Evolutionary conservation across 163 green algal species (phyloP).

Genomic region (Chlamydomonas reinhardtii): DNA sequence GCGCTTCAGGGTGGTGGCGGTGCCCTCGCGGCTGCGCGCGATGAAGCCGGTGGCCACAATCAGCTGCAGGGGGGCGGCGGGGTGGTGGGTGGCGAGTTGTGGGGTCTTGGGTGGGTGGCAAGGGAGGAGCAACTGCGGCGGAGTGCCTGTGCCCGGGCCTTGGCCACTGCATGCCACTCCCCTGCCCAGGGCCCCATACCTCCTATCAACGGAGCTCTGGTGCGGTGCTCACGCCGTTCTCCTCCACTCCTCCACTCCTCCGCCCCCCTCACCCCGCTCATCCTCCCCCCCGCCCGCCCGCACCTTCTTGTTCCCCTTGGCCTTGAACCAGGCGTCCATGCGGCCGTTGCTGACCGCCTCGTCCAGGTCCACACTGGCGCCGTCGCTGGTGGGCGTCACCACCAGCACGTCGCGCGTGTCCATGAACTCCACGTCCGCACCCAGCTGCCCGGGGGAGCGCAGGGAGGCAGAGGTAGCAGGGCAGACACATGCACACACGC

Average conservation of each 20-base stretch:
- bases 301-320: conserved; percentile 44
- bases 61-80: conserved; percentile 69
- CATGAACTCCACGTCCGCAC: conserved; percentile 82
- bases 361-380: conserved; percentile 89
- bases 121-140: too few species aligned
- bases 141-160: too few species aligned
- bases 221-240: background rate
- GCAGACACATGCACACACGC: too few species aligned
- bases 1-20: conserved; percentile 92
- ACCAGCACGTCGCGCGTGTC: conserved; percentile 95
- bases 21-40: conserved; percentile 81
- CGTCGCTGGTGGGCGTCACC: conserved; percentile 85
- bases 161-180: too few species aligned
- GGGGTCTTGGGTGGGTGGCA: background rate
- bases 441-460: conserved; percentile 41
- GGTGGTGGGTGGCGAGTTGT: conserved; percentile 36
- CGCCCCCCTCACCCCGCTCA: too few species aligned
- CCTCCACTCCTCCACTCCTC: too few species aligned
- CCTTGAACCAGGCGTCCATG: conserved; percentile 77
- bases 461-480: background rate
- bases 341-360: conserved; percentile 78
- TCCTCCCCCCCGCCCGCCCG: background rate
- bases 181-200: too few species aligned
- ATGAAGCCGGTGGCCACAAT: conserved; percentile 95
- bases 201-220: too few species aligned